Conservation (phyloP, 345 rosid genomes). For the Rhizophora mangle region DNA sequence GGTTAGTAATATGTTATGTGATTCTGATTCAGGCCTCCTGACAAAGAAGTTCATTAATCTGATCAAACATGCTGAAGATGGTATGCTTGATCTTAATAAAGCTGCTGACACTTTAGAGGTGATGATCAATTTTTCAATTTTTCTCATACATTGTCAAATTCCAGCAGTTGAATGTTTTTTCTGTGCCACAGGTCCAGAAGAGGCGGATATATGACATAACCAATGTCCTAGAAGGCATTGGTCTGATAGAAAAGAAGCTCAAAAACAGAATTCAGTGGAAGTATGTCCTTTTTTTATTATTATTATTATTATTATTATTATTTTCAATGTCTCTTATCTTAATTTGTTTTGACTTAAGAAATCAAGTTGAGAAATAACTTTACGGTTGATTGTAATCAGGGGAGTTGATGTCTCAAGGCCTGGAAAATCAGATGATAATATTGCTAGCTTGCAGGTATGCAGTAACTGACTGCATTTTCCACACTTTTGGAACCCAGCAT, state of each 20-base stretch:
- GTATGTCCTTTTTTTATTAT: constrained; percentile 51
- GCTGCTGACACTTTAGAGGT: constrained; percentile 97
- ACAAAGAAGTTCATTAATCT: constrained; percentile 97
- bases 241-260: constrained; percentile 93
- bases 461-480: constrained; percentile 12
- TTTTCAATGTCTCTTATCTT: background rate
- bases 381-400: constrained; percentile 41
- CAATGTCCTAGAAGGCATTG: constrained; percentile 98
- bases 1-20: background rate
- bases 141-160: background rate
- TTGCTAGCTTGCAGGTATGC: constrained; percentile 76
- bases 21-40: constrained; percentile 66
- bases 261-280: constrained; percentile 98
- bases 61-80: constrained; percentile 95
- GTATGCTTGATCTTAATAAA: constrained; percentile 89
- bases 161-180: constrained; percentile 25
- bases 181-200: constrained; percentile 75
- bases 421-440: constrained; percentile 68
- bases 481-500: background rate
- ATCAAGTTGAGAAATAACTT: constrained; percentile 12
- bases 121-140: constrained; percentile 15
- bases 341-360: background rate
- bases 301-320: background rate
- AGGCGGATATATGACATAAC: constrained; percentile 97
- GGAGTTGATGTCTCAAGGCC: constrained; percentile 89